Conservation (phyloP, 2,329 filamentous ascomycete genomes). For the Arthroderma sp. region DNA sequence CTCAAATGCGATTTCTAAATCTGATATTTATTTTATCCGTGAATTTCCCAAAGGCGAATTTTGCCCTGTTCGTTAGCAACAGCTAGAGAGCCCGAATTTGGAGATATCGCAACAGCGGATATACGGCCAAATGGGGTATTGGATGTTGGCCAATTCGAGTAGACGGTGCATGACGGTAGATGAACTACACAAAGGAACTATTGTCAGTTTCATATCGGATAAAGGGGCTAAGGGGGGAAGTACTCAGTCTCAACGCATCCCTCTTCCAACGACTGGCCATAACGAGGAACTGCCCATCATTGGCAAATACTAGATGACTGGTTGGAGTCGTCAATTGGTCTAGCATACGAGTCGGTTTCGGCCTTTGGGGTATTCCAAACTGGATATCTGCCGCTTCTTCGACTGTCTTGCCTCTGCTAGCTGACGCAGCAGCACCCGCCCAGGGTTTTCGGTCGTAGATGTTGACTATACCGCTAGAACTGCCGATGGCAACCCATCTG, state of each 20-base stretch:
- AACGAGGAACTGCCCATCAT: constrained; percentile 77
- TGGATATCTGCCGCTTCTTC: constrained; percentile 21
- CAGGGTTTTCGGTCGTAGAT: constrained; percentile 74
- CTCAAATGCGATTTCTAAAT: background rate
- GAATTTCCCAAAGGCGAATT: constrained; percentile 82
- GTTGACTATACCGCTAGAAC: constrained; percentile 77
- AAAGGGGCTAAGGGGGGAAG: background rate
- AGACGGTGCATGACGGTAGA: constrained; percentile 83
- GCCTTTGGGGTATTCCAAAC: constrained; percentile 49
- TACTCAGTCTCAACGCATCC: constrained; percentile 64
- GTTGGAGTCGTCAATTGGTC: constrained; percentile 82
- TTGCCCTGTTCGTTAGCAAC: constrained; percentile 83
- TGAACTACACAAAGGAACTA: constrained; percentile 46
- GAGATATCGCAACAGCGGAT: constrained; percentile 58
- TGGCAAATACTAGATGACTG: constrained; percentile 66
- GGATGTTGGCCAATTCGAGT: constrained; percentile 90
- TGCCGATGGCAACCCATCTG: constrained; percentile 80
- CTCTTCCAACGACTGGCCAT: constrained; percentile 80
- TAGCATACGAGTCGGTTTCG: constrained; percentile 59
- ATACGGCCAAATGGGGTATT: constrained; percentile 80
- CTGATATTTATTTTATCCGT: constrained; percentile 37
- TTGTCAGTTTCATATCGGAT: constrained; percentile 10
- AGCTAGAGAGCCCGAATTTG: constrained; percentile 57
- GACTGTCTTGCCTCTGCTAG: constrained; percentile 18
- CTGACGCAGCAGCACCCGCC: constrained; percentile 30